phyloP scores from a whole-genome alignment of 768 basidiomycete genomes.

The Phaeotremella fagi region DNA sequence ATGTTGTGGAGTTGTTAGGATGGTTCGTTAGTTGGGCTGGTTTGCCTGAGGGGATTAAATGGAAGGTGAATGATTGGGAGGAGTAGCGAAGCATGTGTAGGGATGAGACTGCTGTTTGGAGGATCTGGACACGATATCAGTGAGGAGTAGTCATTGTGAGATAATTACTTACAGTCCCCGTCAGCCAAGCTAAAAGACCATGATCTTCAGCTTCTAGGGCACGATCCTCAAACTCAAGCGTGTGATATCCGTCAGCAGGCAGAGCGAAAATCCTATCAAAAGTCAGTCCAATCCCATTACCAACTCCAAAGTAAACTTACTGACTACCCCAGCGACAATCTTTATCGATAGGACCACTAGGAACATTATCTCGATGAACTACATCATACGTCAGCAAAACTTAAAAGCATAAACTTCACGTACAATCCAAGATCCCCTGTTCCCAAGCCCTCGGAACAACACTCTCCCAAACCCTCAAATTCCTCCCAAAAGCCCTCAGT shows the following conservation, averaged over 20 bases:
- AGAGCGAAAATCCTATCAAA: constrained; percentile 42
- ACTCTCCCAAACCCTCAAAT: constrained; percentile 22
- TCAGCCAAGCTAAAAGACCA: constrained; percentile 44
- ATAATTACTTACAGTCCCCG: constrained; percentile 32
- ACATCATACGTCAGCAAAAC: too few relatives aligned
- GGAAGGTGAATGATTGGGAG: constrained; percentile 37
- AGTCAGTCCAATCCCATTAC: background rate
- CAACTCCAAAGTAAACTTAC: constrained; percentile 15
- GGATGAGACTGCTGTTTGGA: constrained; percentile 41
- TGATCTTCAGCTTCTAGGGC: constrained; percentile 33
- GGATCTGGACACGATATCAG: constrained; percentile 18
- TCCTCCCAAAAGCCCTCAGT: constrained; percentile 6
- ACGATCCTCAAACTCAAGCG: constrained; percentile 42
- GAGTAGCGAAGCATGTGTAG: constrained; percentile 45
- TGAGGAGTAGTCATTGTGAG: background rate
- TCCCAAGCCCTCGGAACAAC: constrained; percentile 17
- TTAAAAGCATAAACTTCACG: too few relatives aligned
- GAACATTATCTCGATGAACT: constrained; percentile 42
- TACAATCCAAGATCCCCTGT: constrained; percentile 32
- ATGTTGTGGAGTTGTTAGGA: background rate
- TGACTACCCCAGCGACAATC: constrained; percentile 45
- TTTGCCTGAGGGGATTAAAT: constrained; percentile 17
- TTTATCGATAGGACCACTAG: constrained; percentile 25
- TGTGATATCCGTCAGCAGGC: constrained; percentile 42
- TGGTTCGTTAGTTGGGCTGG: constrained; percentile 17